phyloP scores from a whole-genome alignment of 2,329 filamentous ascomycete species.

The Clonostachys sp. region DNA sequence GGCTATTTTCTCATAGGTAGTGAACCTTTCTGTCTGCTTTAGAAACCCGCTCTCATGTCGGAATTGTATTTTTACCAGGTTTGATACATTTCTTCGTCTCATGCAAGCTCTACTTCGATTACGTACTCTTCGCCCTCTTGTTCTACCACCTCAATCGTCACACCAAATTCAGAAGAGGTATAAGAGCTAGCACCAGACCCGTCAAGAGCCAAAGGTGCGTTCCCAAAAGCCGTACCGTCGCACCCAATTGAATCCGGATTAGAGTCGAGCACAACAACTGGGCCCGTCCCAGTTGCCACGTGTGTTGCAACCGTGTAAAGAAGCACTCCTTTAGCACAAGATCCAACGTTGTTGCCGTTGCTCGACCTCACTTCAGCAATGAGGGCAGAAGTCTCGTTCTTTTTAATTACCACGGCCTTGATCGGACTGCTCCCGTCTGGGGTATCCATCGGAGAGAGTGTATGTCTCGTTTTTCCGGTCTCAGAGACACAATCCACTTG shows the following conservation, averaged over 20 bases:
- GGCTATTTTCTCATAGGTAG: too few species aligned
- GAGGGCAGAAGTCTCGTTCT: slow-evolving; percentile 7
- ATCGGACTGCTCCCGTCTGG: not conserved
- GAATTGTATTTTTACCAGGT: too few species aligned
- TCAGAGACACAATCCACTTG: slow-evolving; percentile 22
- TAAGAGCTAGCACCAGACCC: too few species aligned
- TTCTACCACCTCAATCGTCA: not conserved
- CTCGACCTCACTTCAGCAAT: slow-evolving; percentile 23
- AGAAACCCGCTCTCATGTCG: too few species aligned
- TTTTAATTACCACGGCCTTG: not conserved
- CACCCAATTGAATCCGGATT: slow-evolving; percentile 21
- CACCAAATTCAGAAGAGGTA: not conserved
- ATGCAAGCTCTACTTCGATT: not conserved
- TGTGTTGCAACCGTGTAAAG: slow-evolving; percentile 25
- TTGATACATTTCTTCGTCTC: too few species aligned
- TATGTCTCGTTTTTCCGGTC: slow-evolving; percentile 16
- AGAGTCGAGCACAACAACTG: slow-evolving; percentile 21
- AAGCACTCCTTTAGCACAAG: slow-evolving; percentile 25
- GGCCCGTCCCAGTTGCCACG: slow-evolving; percentile 17
- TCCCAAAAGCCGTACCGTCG: slow-evolving; percentile 18
- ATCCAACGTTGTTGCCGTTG: slow-evolving; percentile 12
- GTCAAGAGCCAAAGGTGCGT: slow-evolving; percentile 14
- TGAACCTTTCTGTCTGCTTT: too few species aligned
- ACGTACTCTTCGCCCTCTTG: not conserved
- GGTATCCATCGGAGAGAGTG: not conserved